Base-by-base conservation (phyloP, 768 basidiomycete genomes). In the Mycena vulgaris region DNA sequence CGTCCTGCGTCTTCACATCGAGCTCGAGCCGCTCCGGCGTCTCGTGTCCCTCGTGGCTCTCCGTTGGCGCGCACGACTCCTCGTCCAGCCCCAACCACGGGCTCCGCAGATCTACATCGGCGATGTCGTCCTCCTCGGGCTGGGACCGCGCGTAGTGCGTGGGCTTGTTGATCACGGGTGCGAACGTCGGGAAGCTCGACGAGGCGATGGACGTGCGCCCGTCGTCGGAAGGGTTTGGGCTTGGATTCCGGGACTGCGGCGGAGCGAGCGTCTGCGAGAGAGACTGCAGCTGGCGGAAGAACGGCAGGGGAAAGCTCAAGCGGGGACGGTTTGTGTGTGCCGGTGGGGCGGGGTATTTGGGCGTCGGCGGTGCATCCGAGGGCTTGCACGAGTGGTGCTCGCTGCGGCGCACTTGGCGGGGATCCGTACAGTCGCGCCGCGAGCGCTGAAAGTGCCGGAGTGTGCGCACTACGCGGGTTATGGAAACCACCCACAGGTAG, bases 131-230 rank as follows among this genome's bases (percentile, higher is more conserved):
- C 17, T 56, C 67, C 27, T 42, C 40, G 13, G 60, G 39, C 19
- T 16, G 47, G 25, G 5, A 21, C 10, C 37, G 28, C 4, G 59
- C 23, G 16, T 27, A 35, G 11, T 9, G 39, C n/a, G 37, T n/a
- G 8, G 48, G 55, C 27, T 63, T 51, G 48, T 47, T 40, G 19
- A 25, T 33, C 7, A 66, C 21, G 31, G 70, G 55, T 23, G 70
- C 65, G 39, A 71, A 71, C 8, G 70, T 71, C 11, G 70, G 70
- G 55, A 71, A 71, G 16, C 47, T 71, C 19, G 61, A 62, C 33
- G 70, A 66, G 37, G 59, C 70, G 1, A 49, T 33, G 2, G 65
- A 66, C 9, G 47, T 11, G 10, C 58, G 30, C 2, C 52, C 69
- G 27, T 66, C 69, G 1, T 61, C 35, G 0, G 10, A 42, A 0